These are phyloP conservation scores for Psophocarpus tetragonolobus DNA, from an alignment of 306 rosid species.

Conservation along the genomic window DNA sequence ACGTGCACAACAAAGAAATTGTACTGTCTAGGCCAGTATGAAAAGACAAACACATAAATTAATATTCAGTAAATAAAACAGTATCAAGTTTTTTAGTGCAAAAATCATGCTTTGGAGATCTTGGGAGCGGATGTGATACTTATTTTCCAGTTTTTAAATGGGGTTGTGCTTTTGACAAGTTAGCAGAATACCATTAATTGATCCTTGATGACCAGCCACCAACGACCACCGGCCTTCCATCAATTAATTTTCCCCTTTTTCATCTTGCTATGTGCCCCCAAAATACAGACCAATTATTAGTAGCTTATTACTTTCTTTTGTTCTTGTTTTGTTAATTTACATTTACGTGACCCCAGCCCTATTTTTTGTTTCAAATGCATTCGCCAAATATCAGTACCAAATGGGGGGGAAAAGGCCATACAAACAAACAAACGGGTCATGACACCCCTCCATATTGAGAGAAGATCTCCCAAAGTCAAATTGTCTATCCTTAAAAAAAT, in stretches of 20 bases:
- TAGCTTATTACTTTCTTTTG: neutral
- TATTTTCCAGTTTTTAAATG: neutral
- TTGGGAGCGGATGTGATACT: neutral
- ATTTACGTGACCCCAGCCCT: slow-evolving; percentile 1
- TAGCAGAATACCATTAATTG: slow-evolving; percentile 29
- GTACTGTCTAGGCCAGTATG: too few relatives aligned
- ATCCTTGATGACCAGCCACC: slow-evolving; percentile 41
- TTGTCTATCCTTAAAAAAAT: neutral
- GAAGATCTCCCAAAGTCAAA: slow-evolving; percentile 7
- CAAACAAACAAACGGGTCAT: neutral
- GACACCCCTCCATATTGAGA: neutral
- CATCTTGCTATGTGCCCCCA: neutral
- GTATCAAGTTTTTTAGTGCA: neutral
- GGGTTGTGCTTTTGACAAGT: slow-evolving; percentile 28
- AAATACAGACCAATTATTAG: neutral
- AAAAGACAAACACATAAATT: neutral
- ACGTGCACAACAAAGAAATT: too few relatives aligned
- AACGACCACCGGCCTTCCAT: slow-evolving; percentile 38
- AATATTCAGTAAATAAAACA: neutral
- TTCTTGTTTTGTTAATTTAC: neutral
- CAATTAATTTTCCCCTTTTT: neutral
- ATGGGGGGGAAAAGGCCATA: neutral
- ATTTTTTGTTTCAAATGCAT: neutral
- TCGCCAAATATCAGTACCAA: neutral
- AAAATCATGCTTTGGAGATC: neutral